Percentiles rank a stretch among this genome's conserved stretches.
Evolutionary conservation across 345 rosid species (phyloP).

Genomic region (Ceriops tagal): DNA sequence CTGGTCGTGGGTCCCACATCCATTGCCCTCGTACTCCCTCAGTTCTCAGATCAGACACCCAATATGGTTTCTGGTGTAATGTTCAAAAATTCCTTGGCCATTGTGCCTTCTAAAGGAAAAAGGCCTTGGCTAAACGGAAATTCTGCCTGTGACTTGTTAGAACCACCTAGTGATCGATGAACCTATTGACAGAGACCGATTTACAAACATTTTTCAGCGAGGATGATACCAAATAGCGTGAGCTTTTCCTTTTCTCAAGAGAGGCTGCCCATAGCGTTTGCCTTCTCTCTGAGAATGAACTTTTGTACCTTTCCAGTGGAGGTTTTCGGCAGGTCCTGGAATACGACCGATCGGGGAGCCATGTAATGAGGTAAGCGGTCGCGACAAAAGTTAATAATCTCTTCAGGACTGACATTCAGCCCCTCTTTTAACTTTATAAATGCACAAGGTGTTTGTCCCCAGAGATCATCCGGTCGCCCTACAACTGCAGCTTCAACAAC

Average conservation of each 20-base stretch:
- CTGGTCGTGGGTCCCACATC: no score
- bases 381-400: conserved; percentile 19
- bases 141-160: no score
- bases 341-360: conserved; percentile 25
- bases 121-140: no score
- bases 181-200: no score
- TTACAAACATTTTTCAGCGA: no score
- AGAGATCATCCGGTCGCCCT: conserved; percentile 41
- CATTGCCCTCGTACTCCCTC: no score
- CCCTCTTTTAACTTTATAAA: conserved; percentile 71
- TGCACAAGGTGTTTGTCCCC: conserved; percentile 92
- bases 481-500: conserved; percentile 81
- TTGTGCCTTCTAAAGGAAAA: no score
- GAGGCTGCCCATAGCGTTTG: conserved; percentile 48
- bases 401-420: conserved; percentile 11
- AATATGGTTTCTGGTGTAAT: no score
- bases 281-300: conserved; percentile 29
- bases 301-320: conserved; percentile 30
- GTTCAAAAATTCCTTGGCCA: no score
- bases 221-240: neutral
- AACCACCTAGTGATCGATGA: no score
- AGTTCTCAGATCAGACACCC: no score
- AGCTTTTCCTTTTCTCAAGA: conserved; percentile 2
- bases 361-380: conserved; percentile 23
- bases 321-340: conserved; percentile 28